Evolutionary conservation across 2,329 filamentous ascomycete species (phyloP), one percentile per base, ranked within the genome.

Genomic region (Fusarium tupiense): DNA sequence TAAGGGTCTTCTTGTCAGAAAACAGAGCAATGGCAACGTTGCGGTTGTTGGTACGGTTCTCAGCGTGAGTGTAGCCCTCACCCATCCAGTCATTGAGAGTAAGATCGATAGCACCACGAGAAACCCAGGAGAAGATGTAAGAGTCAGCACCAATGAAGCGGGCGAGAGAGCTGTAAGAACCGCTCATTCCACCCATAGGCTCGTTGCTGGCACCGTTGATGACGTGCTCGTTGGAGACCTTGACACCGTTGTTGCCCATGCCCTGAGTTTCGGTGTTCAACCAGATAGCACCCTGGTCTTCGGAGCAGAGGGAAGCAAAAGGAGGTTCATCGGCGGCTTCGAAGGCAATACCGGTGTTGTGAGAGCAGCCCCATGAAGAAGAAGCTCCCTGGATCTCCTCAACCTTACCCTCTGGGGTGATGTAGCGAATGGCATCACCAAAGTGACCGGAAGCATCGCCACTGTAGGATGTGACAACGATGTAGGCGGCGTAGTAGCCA

Each of bases 341-440:
- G 61, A 91, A 87, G 11, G 88, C 89, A 63, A 91, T 91, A 64
- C 90, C 90, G 2, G 89, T 91, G 82, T 91, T 91, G 84, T 91
- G 89, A 11, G 86, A 89, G 83, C 90, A 91, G 24, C 89, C 90
- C 85, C 89, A 91, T 20, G 84, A 83, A 64, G 86, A 89, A 49
- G 86, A 86, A 6, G 89, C 88, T 3, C 88, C 88, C 4, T 79
- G 56, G 67, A 90, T 89, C 17, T 80, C 83, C 73, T 87, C 81
- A 8, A 91, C 80, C 13, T 82, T 85, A 19, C 90, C 90, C 24
- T 83, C 81, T 41, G 89, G 85, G 62, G 83, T 87, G 63, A 84
- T 64, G 73, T 84, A 84, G 62, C 83, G 83, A 64, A 84, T 82
- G 53, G 83, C 82, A 61, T 91, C 90, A 33, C 90, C 90, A 56